Conservation (phyloP, 345 rosid genomes). For the Kernera saxatilis region DNA sequence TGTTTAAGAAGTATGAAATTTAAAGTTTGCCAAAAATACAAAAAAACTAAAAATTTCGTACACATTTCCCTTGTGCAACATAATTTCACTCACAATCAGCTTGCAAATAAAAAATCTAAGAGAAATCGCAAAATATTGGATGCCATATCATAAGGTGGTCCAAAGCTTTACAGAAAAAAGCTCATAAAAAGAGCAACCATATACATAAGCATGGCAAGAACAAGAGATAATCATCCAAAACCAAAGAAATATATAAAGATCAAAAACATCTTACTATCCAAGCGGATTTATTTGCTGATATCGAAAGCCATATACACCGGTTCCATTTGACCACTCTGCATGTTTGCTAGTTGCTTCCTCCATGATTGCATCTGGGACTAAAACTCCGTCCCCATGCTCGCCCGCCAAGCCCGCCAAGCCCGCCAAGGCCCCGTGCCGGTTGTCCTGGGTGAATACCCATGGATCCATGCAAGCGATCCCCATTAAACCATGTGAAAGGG, state of each 20-base stretch:
- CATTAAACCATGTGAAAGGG: conserved; percentile 26
- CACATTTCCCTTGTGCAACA: too few relatives aligned
- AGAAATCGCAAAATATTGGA: not conserved
- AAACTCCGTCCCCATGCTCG: conserved; percentile 5
- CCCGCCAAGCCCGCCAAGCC: not conserved
- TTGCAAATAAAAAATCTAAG: too few relatives aligned
- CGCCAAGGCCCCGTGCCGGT: conserved; percentile 4
- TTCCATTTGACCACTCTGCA: not conserved
- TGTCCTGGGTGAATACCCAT: conserved; percentile 18
- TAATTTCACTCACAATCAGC: too few relatives aligned
- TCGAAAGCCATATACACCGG: not conserved
- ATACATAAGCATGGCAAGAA: not conserved
- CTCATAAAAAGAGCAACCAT: not conserved
- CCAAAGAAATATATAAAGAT: not conserved
- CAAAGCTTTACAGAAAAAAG: not conserved
- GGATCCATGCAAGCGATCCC: conserved; percentile 32
- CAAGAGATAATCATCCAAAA: not conserved
- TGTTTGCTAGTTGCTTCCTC: conserved; percentile 21
- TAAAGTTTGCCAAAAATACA: too few relatives aligned
- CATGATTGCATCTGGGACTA: conserved; percentile 35
- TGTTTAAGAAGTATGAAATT: too few relatives aligned
- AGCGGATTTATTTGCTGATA: not conserved
- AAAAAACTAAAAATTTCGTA: too few relatives aligned
- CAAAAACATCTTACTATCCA: not conserved
- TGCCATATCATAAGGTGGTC: not conserved